Base-by-base conservation (phyloP, 2,329 filamentous ascomycete genomes). In the Talaromyces albobiverticillius region DNA sequence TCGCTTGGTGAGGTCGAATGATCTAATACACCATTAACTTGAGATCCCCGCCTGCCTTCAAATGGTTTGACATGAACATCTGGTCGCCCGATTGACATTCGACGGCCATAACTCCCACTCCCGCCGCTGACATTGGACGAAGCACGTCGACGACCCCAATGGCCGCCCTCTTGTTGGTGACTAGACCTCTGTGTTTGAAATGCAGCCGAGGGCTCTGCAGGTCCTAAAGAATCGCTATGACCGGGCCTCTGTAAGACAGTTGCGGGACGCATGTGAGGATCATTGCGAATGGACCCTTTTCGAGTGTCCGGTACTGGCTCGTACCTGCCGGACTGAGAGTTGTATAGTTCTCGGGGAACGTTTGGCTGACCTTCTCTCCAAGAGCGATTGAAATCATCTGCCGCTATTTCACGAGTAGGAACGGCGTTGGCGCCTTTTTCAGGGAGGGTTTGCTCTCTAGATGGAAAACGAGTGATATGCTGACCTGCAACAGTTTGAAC, bases 281-380 rank as follows among this genome's bases (percentile, higher is more conserved):
- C 89, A 53, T 84, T 82, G 49, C 88, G 83, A 59, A 82, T 76
- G 26, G 87, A 84, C 16, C 83, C 84, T 60, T 90, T 84, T 34
- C 91, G 86, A 58, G 75, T 78, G 53, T 96, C 90, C 50, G 82
- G 78, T 3, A 92, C 93, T 14, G 92, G 91, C 67, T 97, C 93
- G 62, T 96, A 95, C 48, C 90, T 87, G 16, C 93, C 93, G 51
- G 90, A 96, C 53, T 95, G 88, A n/a, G 93, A 95, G 68, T 97
- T 96, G 75, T 86, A 97, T 0, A 97, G 78, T 69, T 97, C 92
- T 54, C 89, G 81, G 58, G 83, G 85, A 10, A 81, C 78, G 53
- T 82, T 78, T 0, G 77, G 67, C 32, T 80, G 78, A 4, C 85
- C 82, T 58, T 96, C 90, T 64, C 88, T 82, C 86, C 89, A 95